These are phyloP conservation scores for Medicago arabica DNA, from an alignment of 306 rosid genomes.

Conservation along the genomic window DNA sequence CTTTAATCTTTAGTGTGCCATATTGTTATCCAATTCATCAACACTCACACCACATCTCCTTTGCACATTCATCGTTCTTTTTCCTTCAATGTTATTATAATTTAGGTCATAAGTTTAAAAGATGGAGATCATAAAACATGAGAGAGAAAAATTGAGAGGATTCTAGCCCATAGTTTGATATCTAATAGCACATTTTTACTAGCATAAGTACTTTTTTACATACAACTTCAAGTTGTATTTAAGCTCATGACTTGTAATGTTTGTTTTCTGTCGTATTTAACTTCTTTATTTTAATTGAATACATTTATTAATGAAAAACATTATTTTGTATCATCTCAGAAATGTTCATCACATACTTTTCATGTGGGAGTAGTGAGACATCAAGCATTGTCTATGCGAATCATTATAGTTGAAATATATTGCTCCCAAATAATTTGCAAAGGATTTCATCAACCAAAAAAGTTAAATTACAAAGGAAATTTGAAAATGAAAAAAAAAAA, in stretches of 20 bases:
- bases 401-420: constrained; percentile 7
- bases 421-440: background rate
- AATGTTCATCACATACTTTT: too few relatives aligned
- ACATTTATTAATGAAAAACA: too few relatives aligned
- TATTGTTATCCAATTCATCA: constrained; percentile 21
- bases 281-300: too few relatives aligned
- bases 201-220: too few relatives aligned
- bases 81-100: background rate
- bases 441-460: background rate
- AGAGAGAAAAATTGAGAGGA: too few relatives aligned
- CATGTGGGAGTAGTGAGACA: background rate
- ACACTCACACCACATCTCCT: constrained; percentile 21
- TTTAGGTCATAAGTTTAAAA: background rate
- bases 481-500: background rate
- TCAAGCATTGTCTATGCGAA: background rate
- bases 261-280: too few relatives aligned
- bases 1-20: background rate
- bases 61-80: constrained; percentile 26
- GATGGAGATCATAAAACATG: too few relatives aligned
- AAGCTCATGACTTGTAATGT: too few relatives aligned
- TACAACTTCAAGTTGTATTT: too few relatives aligned
- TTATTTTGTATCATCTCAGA: too few relatives aligned
- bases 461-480: background rate
- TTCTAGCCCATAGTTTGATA: too few relatives aligned
- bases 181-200: too few relatives aligned